Evolutionary conservation across 495 filamentous ascomycete genomes (phyloP), one percentile per base, ranked within the genome.

Genomic region (Penicillium parvum): DNA sequence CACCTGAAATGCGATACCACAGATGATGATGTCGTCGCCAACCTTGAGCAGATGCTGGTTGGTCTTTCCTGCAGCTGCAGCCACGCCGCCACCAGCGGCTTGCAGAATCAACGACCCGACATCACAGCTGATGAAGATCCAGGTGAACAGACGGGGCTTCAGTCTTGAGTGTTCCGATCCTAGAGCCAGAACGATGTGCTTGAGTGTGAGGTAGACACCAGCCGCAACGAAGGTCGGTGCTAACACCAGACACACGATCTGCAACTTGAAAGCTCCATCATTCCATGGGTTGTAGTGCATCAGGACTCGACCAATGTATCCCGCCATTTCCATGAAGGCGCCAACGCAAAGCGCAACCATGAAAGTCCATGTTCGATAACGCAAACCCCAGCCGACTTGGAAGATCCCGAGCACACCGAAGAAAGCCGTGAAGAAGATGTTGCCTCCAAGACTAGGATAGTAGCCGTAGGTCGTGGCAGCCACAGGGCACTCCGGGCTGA

Each of bases 1-100:
- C 22, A 83, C 83, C 71, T 89, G 85, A 60, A 82, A 76, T 5
- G 76, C 69, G 47, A 89, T 84, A 55, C 85, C 84, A 7, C 82
- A 74, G 35, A 89, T 81, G 53, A 85, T 86, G 40, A 83, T 75
- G 50, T 83, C 57, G 60, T 86, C 81, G 36, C 47, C 69, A 45
- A 34, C 68, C 61, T 55, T 50, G 9, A 60, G 44, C 40, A 63
- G 37, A 0, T 32, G 19, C 26, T 37, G 19, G 14, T 64, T 38
- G 0, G 17, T 26, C 4, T 58, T 54, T 0, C 55, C 58, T 19
- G 63, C 63, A 1, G 55, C 58, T 1, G 63, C 61, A 5, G 82
- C 82, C 35, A 84, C 70, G 19, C 72, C 75, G 40, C 82, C 83
- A 34, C 83, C 83, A 8, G 78, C 72, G 32, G 76, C 82, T 58